Conservation (phyloP, 371 early-diverging fungal genomes). For the Mucor plumbeus region DNA sequence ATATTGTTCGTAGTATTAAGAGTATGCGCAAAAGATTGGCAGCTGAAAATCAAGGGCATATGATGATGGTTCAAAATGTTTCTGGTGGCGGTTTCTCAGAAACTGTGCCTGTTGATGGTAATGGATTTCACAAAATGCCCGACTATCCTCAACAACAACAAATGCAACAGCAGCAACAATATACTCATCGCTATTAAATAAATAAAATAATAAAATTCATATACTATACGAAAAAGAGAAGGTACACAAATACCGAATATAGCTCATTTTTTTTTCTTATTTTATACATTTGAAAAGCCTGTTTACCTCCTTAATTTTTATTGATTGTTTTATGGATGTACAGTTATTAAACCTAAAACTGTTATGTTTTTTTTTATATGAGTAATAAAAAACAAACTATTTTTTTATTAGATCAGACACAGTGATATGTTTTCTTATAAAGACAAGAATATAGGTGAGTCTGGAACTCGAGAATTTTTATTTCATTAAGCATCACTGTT, state of each 20-base stretch:
- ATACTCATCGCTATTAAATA: conserved; percentile 30
- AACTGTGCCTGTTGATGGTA: conserved; percentile 20
- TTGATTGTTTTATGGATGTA: not conserved
- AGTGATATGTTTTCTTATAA: not conserved
- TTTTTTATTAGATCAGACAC: not conserved
- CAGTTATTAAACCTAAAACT: too few relatives aligned
- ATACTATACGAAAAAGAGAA: not conserved
- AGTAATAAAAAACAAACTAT: too few relatives aligned
- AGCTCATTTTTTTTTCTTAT: not conserved
- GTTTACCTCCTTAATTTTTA: not conserved
- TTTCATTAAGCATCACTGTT: not conserved
- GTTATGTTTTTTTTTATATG: too few relatives aligned
- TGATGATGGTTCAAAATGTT: conserved; percentile 29
- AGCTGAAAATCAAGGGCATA: conserved; percentile 29
- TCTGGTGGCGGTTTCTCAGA: conserved; percentile 20
- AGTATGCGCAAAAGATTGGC: conserved; percentile 33
- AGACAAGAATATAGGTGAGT: not conserved
- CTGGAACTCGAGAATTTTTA: not conserved
- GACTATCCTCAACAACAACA: conserved; percentile 15
- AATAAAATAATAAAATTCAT: not conserved
- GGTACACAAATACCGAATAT: not conserved
- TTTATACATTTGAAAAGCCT: not conserved
- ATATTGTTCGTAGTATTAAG: conserved; percentile 30
- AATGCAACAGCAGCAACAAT: conserved; percentile 15
- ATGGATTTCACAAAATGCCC: conserved; percentile 30